A percentile compares a stretch with the other conserved stretches of the same genome.
These are phyloP conservation scores for Agarophyton chilense DNA, from an alignment of 23 red algal species.

Conservation along the genomic window DNA sequence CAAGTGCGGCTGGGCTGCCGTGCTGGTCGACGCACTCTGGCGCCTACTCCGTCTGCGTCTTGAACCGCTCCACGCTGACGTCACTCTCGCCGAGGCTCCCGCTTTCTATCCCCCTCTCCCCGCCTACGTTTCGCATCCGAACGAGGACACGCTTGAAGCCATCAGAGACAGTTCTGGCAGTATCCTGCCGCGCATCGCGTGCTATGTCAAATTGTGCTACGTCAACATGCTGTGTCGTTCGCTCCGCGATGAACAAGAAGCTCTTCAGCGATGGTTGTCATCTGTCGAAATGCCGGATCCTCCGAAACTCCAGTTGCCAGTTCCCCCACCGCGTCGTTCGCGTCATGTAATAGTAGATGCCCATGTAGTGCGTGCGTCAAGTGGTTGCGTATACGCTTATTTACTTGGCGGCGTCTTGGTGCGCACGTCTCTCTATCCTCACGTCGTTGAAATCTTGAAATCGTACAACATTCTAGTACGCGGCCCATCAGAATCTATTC, in stretches of 20 bases:
- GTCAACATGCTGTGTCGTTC: constrained; percentile 27
- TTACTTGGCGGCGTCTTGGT: constrained; percentile 16
- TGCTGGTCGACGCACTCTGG: constrained; percentile 18
- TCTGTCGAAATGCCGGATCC: constrained; percentile 7
- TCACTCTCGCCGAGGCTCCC: not conserved
- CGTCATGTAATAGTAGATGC: constrained; percentile 24
- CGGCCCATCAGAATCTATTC: constrained; percentile 5
- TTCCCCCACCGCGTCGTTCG: constrained; percentile 3
- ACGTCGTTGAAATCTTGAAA: constrained; percentile 12
- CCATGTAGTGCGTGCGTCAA: constrained; percentile 11
- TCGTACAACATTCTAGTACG: constrained; percentile 25
- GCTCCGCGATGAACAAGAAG: constrained; percentile 1
- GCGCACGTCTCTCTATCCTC: constrained; percentile 12
- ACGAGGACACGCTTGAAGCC: not conserved
- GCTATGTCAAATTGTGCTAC: constrained; percentile 18
- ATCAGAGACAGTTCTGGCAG: not conserved
- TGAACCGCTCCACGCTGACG: constrained; percentile 9
- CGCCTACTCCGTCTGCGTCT: constrained; percentile 15
- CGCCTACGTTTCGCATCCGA: not conserved
- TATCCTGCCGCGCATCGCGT: constrained; percentile 12
- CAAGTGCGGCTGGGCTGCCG: constrained; percentile 6
- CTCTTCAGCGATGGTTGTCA: constrained; percentile 15
- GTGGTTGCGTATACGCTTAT: constrained; percentile 5
- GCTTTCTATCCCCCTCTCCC: not conserved
- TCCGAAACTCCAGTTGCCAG: not conserved